A percentile compares a stretch with the other conserved stretches of the same genome.
Evolutionary conservation across 2,329 filamentous ascomycete species (phyloP).

Genomic region (Fusarium longipes): DNA sequence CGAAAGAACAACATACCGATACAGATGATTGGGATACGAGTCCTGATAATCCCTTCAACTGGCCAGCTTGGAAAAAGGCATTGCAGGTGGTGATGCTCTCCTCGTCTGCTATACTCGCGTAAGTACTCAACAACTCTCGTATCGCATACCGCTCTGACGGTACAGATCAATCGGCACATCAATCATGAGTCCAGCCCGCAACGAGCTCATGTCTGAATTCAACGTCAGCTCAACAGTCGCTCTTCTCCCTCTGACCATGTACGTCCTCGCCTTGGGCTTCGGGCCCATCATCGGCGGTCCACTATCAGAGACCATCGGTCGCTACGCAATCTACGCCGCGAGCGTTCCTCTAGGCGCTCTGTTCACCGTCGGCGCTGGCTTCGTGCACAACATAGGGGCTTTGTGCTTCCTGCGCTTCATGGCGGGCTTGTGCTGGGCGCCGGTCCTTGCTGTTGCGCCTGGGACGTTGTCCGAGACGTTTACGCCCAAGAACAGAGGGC

Average conservation of each 20-base stretch:
- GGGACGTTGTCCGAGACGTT: conserved; percentile 64
- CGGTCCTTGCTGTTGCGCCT: conserved; percentile 61
- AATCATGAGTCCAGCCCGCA: conserved; percentile 35
- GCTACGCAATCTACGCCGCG: conserved; percentile 63
- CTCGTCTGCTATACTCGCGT: conserved; percentile 57
- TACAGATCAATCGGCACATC: conserved; percentile 28
- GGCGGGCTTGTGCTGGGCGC: conserved; percentile 63
- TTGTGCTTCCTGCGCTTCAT: conserved; percentile 68
- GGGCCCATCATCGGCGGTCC: conserved; percentile 71
- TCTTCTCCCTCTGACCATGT: conserved; percentile 69
- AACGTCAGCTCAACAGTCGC: conserved; percentile 64
- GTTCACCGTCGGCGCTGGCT: conserved; percentile 67
- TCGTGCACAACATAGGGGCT: conserved; percentile 61
- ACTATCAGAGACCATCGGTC: conserved; percentile 67
- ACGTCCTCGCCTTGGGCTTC: conserved; percentile 68
- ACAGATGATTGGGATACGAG: conserved; percentile 52
- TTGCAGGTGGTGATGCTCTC: conserved; percentile 54
- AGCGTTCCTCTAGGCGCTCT: conserved; percentile 61
- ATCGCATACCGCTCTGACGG: not conserved
- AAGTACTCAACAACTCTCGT: conserved; percentile 42
- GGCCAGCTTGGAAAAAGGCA: conserved; percentile 57
- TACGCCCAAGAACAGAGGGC: conserved; percentile 54
- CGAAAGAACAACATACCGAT: conserved; percentile 2
- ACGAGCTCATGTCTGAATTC: conserved; percentile 63
- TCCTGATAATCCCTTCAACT: conserved; percentile 63